Conservation (phyloP, 257 asterid genomes). For the Primulina huaijiensis region DNA sequence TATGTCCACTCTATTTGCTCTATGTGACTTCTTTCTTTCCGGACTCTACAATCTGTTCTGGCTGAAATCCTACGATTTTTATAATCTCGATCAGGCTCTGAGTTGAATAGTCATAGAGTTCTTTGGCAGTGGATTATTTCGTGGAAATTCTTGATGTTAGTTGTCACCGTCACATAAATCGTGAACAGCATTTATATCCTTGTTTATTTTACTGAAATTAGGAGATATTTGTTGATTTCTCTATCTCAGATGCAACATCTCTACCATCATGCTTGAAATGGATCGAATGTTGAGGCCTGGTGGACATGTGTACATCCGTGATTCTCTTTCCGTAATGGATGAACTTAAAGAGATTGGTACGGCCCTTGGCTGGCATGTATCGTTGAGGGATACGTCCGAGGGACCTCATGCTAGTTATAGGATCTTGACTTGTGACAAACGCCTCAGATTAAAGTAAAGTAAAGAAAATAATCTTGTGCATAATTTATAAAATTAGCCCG, state of each 20-base stretch:
- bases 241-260: constrained; percentile 46
- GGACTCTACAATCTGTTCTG: background rate
- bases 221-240: background rate
- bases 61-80: background rate
- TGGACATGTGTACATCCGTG: constrained; percentile 62
- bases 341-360: constrained; percentile 43
- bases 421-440: constrained; percentile 53
- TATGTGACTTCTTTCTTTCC: background rate
- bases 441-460: constrained; percentile 21
- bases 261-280: constrained; percentile 69
- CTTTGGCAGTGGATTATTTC: too few species aligned
- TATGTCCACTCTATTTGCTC: background rate
- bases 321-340: constrained; percentile 37
- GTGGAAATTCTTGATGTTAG: too few species aligned
- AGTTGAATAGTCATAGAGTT: too few species aligned
- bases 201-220: background rate
- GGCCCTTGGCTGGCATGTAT: constrained; percentile 61
- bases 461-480: too few species aligned
- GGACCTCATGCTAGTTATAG: constrained; percentile 64
- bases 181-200: background rate
- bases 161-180: background rate
- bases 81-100: background rate
- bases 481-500: too few species aligned
- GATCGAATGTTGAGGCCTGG: constrained; percentile 69
- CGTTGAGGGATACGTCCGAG: constrained; percentile 46